Evolutionary conservation across 768 basidiomycete genomes (phyloP).

Genomic region (Lanmaoa rubissima): DNA sequence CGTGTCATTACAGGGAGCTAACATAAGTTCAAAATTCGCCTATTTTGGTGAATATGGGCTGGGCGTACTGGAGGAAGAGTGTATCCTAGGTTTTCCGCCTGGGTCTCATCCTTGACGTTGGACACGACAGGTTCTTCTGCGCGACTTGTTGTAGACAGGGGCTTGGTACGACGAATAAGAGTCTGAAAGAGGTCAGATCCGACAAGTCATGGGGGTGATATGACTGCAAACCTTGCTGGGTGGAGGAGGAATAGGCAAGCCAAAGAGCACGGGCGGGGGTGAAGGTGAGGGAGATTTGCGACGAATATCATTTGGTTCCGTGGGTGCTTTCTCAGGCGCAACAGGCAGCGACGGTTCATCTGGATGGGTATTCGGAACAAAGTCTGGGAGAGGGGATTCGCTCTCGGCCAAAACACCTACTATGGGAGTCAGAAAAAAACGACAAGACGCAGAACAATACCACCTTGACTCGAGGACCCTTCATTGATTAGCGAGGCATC

Average conservation of each 20-base stretch:
- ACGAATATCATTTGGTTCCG: conserved; percentile 12
- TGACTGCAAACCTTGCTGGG: conserved; percentile 20
- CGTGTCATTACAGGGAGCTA: conserved; percentile 44
- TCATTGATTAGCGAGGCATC: conserved; percentile 35
- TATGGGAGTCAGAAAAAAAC: not conserved
- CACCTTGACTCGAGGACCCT: conserved; percentile 23
- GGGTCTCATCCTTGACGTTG: conserved; percentile 9
- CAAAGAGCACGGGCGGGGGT: conserved; percentile 20
- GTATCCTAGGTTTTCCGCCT: conserved; percentile 11
- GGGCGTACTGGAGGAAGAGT: conserved; percentile 27
- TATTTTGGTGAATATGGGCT: not conserved
- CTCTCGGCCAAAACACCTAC: conserved; percentile 8
- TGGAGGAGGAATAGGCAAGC: conserved; percentile 22
- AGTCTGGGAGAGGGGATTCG: conserved; percentile 44
- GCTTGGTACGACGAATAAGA: conserved; percentile 24
- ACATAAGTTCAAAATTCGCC: not conserved
- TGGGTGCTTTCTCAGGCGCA: conserved; percentile 7
- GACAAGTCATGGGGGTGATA: not conserved
- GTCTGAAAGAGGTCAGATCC: conserved; percentile 12
- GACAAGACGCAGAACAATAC: not conserved
- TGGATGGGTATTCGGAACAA: conserved; percentile 51
- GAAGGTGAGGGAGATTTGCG: conserved; percentile 15
- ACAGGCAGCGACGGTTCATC: conserved; percentile 46
- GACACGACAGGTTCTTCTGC: conserved; percentile 5
- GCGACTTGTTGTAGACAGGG: conserved; percentile 11